These are phyloP conservation scores for Pseudomonodictys pantanalensis DNA, from an alignment of 495 filamentous ascomycete genomes.

Conservation along the genomic window DNA sequence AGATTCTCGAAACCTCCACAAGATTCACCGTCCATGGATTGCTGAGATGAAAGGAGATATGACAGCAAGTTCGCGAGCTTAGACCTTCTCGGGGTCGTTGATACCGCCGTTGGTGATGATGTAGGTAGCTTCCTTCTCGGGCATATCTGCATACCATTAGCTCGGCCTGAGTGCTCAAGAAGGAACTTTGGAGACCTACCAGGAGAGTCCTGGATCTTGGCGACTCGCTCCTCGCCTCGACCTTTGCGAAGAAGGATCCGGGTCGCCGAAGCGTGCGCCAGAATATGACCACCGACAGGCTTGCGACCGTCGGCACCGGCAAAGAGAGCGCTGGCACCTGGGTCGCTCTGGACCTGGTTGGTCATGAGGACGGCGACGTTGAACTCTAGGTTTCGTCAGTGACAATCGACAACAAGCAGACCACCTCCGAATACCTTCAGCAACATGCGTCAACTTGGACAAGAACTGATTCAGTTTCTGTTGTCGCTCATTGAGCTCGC, in stretches of 20 bases:
- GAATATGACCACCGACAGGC: slow-evolving; percentile 73
- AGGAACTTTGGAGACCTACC: slow-evolving; percentile 45
- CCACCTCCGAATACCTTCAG: slow-evolving; percentile 55
- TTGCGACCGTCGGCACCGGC: slow-evolving; percentile 74
- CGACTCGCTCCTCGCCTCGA: slow-evolving; percentile 74
- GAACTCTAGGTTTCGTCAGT: slow-evolving; percentile 54
- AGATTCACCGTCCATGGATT: background rate
- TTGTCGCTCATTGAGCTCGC: slow-evolving; percentile 73
- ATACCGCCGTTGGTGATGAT: slow-evolving; percentile 77
- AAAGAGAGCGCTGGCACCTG: slow-evolving; percentile 77
- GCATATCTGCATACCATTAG: slow-evolving; percentile 54
- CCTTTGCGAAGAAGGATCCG: slow-evolving; percentile 73
- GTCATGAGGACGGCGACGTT: slow-evolving; percentile 77
- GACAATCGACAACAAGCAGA: background rate
- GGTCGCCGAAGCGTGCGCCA: slow-evolving; percentile 76
- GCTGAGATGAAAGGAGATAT: background rate
- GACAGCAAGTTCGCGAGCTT: background rate
- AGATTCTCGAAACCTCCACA: no score
- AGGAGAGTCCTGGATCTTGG: slow-evolving; percentile 75
- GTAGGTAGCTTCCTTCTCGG: slow-evolving; percentile 75
- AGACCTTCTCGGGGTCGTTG: slow-evolving; percentile 65
- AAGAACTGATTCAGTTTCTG: slow-evolving; percentile 73
- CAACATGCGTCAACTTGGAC: slow-evolving; percentile 67
- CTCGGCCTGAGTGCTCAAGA: background rate
- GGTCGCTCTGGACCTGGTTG: slow-evolving; percentile 78